Base-by-base conservation (phyloP, 495 filamentous ascomycete species). In the Talaromyces wortmannii region DNA sequence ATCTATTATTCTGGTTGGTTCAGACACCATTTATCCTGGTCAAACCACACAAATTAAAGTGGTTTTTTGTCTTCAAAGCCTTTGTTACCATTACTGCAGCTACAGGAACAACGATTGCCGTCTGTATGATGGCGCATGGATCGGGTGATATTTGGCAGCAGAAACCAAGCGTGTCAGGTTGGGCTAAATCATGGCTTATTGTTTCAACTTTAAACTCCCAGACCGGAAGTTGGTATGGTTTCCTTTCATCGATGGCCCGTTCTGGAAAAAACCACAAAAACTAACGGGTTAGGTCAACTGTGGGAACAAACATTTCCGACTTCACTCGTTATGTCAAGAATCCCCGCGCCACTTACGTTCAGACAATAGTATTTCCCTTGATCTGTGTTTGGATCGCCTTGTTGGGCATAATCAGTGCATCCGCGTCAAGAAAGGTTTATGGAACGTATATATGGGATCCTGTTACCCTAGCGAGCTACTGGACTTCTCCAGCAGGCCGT, bases 271-370 rank as follows among this genome's bases (percentile, higher is more conserved):
- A 51, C 13, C 17, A 31, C n/a, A 16, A 13, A 53, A 30, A 53
- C 5, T 33, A 54, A 51, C 55, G 11, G 55, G 55, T 18, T 61
- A 52, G 23, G 16, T 58, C 59, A 12, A 61, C 71, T 0, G 63
- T 82, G 30, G 74, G 73, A 33, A 69, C 73, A 31, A 80, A 82
- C 63, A 82, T 82, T 50, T 74, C 78, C 12, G 83, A 86, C 65
- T 85, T 85, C 67, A 78, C 76, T 15, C 74, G 83, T 0, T 85
- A 82, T 61, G 77, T 80, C 16, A 72, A 68, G 52, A 69, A 68
- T 13, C 61, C 69, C 29, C 70, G 75, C 16, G 77, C 76, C 29
- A 80, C 82, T 56, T 76, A 75, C 50, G 63, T 80, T 56, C 80
- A 86, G 56, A 70, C 83, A 7, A 79, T 76, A 13, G 70, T 79